Evolutionary conservation across 805 yeast species (phyloP), one percentile per base, ranked within the genome.

Genomic region (Candida coquimbonensis): DNA sequence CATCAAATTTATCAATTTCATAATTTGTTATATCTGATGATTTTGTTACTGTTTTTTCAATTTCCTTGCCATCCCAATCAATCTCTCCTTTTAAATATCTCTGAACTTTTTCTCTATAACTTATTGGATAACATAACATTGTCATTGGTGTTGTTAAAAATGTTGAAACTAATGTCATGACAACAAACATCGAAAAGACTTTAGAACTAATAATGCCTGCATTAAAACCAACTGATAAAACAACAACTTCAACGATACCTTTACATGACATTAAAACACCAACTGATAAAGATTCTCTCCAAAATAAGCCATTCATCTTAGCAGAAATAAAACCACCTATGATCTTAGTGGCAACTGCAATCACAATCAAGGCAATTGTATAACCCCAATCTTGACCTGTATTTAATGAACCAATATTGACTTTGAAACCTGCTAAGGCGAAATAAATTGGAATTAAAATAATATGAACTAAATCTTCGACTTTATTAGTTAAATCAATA

Each of bases 241-340:
- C 93, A 37, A 85, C 90, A 60, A 85, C 81, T 63, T 85, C 95
- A 24, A 85, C 93, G 51, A 85, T 83, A 63, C 95, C 95, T 63
- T 86, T 86, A 72, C 95, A 86, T 7, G 91, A 83, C 93, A 86
- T 86, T 53, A 86, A 69, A 24, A 83, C 75, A 44, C 95, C 95
- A 35, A 84, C 91, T 3, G 90, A 72, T 33, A 80, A 60, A 3
- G 88, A 76, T 60, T 86, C 93, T 60, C 90, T 74, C 84, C 86
- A 81, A 41, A 71, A 70, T 41, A 85, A 64, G 1, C 84, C 86
- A 60, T 73, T 74, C 36, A 77, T 48, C 52, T 73, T 79, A 3
- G 90, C 82, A 35, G 83, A 81, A 12, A 80, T 49, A 31, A 77
- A 64, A 3, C 93, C 93, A 13, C 93, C 89, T 29, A 68, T 49